A percentile compares a stretch with the other conserved stretches of the same genome.
phyloP scores from a whole-genome alignment of 2,329 filamentous ascomycete species.

The Orbilia brochopaga region DNA sequence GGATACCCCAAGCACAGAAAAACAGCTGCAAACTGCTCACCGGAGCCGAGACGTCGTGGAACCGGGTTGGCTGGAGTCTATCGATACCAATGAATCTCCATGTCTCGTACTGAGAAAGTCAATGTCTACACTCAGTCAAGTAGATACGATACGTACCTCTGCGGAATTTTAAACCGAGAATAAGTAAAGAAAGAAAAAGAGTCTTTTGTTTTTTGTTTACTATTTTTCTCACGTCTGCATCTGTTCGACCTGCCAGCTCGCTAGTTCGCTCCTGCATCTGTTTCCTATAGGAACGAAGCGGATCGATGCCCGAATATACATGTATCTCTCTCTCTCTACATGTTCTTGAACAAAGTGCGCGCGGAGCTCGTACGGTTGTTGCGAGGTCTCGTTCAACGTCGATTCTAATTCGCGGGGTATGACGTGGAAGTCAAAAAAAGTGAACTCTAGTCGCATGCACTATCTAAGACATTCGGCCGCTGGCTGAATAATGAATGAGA shows the following conservation, averaged over 20 bases:
- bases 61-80: neutral
- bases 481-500: neutral
- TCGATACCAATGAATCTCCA: neutral
- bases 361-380: slow-evolving; percentile 3
- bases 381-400: neutral
- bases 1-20: neutral
- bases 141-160: neutral
- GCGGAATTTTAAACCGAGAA: neutral
- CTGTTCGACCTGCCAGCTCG: slow-evolving; percentile 5
- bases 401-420: neutral
- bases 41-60: neutral
- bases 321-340: too few species aligned
- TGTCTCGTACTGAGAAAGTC: neutral
- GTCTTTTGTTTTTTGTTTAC: neutral
- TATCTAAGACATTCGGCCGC: neutral
- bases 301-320: slow-evolving; percentile 4
- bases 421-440: neutral
- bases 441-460: neutral
- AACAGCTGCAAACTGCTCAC: neutral
- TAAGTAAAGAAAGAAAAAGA: slow-evolving; percentile 3
- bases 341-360: neutral
- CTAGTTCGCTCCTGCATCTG: slow-evolving; percentile 11
- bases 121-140: neutral
- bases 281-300: slow-evolving; percentile 48
- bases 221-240: neutral